phyloP scores from a whole-genome alignment of 805 yeast genomes.

The Metschnikowia rubicola region DNA sequence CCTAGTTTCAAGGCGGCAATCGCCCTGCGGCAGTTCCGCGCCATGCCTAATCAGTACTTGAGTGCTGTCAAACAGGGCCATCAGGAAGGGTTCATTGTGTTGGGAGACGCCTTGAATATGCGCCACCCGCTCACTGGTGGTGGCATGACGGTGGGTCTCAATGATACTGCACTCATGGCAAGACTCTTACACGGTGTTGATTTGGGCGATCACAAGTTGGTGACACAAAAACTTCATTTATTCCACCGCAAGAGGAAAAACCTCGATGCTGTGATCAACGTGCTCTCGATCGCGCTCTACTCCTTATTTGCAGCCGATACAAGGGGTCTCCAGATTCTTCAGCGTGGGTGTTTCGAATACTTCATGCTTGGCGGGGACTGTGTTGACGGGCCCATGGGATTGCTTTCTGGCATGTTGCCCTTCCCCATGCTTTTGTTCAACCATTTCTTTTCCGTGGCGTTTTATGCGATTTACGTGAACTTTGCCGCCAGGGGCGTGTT shows the following conservation, averaged over 20 bases:
- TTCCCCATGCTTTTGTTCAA: conserved; percentile 69
- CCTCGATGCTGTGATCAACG: conserved; percentile 81
- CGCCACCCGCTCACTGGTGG: conserved; percentile 98
- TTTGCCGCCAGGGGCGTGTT: conserved; percentile 59
- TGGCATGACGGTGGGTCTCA: conserved; percentile 97
- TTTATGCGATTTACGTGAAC: conserved; percentile 74
- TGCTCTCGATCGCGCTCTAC: conserved; percentile 86
- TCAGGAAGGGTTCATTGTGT: conserved; percentile 69
- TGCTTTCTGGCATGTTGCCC: conserved; percentile 79
- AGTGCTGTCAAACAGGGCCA: conserved; percentile 66
- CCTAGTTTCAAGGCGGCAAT: conserved; percentile 72
- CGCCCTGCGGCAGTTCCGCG: conserved; percentile 51
- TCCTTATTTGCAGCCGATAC: conserved; percentile 86
- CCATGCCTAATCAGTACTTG: conserved; percentile 93
- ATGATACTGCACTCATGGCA: conserved; percentile 72
- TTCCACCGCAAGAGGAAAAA: conserved; percentile 79
- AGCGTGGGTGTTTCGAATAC: conserved; percentile 85
- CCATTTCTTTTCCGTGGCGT: conserved; percentile 89
- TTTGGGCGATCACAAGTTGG: conserved; percentile 53
- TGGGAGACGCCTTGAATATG: conserved; percentile 96
- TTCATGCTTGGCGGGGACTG: conserved; percentile 82
- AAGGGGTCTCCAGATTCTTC: conserved; percentile 61
- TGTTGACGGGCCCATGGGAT: conserved; percentile 72
- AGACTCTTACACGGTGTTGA: conserved; percentile 54
- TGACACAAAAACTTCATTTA: conserved; percentile 53